Percentiles rank a stretch among this genome's conserved stretches.
phyloP scores from a whole-genome alignment of 2,329 filamentous ascomycete genomes.

The Botrytis pseudocinerea region DNA sequence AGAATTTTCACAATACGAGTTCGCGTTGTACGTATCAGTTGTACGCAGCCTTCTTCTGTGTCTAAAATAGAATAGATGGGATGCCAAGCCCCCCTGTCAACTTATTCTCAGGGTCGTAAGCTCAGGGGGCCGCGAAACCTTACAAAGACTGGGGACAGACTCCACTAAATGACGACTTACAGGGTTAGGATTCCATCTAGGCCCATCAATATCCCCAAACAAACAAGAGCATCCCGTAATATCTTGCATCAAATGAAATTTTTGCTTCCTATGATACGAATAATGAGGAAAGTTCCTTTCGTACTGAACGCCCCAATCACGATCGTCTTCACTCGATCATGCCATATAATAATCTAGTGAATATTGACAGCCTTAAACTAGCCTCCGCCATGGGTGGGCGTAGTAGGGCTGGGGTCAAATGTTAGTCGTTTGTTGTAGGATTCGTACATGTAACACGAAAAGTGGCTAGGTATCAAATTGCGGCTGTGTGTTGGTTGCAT shows the following conservation, averaged over 20 bases:
- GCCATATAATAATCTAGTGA: neutral
- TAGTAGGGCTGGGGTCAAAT: neutral
- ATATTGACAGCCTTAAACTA: constrained; percentile 2
- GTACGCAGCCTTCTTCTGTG: neutral
- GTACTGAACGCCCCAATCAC: neutral
- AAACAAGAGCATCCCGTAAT: constrained; percentile 5
- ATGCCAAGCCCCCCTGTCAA: neutral
- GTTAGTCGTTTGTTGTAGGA: constrained; percentile 11
- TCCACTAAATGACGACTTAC: constrained; percentile 14
- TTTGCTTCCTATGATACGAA: neutral
- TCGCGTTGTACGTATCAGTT: neutral
- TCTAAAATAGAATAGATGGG: neutral
- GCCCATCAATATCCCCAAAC: constrained; percentile 1
- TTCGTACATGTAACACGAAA: constrained; percentile 19
- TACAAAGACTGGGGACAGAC: neutral
- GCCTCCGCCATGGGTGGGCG: neutral
- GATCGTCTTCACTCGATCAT: neutral
- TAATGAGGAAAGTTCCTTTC: neutral
- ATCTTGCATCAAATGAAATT: neutral
- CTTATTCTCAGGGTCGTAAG: constrained; percentile 8
- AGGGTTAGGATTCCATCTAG: neutral
- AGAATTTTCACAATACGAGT: neutral
- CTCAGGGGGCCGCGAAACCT: constrained; percentile 1
- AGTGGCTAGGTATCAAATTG: constrained; percentile 19
- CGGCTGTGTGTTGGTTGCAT: constrained; percentile 23